Percentiles rank a stretch among this genome's conserved stretches.
Conservation (phyloP, 495 filamentous ascomycete species). For the Margaritispora aquatica region DNA sequence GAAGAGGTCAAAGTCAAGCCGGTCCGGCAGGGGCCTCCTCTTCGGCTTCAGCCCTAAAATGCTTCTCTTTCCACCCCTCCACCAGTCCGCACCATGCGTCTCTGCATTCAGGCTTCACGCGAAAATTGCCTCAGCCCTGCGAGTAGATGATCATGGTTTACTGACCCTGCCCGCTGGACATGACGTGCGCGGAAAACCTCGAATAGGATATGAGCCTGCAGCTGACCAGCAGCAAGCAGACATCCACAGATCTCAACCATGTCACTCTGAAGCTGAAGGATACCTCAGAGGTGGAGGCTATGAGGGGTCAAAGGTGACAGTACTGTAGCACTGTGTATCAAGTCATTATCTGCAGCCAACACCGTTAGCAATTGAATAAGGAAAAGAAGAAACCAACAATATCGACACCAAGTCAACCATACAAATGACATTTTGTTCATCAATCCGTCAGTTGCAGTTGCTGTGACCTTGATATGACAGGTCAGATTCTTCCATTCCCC, state of each 20-base stretch:
- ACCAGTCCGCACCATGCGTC: not conserved
- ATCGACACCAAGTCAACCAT: too few species aligned
- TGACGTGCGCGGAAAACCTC: constrained; percentile 9
- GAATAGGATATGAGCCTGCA: not conserved
- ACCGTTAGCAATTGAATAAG: too few species aligned
- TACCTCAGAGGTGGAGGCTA: too few species aligned
- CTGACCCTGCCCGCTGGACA: constrained; percentile 5
- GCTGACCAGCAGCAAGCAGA: not conserved
- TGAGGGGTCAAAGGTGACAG: not conserved
- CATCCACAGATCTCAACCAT: not conserved
- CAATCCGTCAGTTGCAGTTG: too few species aligned
- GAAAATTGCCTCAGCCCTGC: not conserved
- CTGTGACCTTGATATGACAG: too few species aligned
- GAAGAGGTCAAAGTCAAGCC: too few species aligned
- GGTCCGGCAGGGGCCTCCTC: too few species aligned
- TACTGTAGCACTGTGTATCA: too few species aligned
- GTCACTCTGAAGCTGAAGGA: not conserved
- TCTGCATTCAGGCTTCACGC: not conserved
- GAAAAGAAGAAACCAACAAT: too few species aligned
- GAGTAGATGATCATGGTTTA: not conserved
- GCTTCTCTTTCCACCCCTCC: not conserved
- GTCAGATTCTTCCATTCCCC: too few species aligned
- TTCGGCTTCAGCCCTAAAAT: not conserved
- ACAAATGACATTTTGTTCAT: too few species aligned
- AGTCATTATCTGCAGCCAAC: too few species aligned